Conservation (phyloP, 805 yeast species). For the Jamesozyma spencerorum region DNA sequence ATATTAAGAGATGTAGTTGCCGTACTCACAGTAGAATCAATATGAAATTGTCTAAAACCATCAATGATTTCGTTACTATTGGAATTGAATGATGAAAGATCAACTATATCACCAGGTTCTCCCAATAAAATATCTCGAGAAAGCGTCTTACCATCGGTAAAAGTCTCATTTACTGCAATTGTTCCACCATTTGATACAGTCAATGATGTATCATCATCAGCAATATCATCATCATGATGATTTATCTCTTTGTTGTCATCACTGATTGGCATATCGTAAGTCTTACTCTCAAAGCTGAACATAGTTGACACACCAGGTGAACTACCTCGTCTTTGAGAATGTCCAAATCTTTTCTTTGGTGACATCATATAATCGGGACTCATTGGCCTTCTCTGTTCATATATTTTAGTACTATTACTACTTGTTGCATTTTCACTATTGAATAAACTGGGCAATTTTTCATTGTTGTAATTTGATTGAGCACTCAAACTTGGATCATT, state of each 20-base stretch:
- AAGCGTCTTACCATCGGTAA: not conserved
- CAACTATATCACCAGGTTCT: slow-evolving; percentile 29
- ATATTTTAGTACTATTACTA: not conserved
- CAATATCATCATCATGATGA: not conserved
- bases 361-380: slow-evolving; percentile 10
- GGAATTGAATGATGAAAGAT: slow-evolving; percentile 11
- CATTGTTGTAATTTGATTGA: not conserved
- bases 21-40: not conserved
- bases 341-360: slow-evolving; percentile 10
- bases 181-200: no score
- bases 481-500: slow-evolving; percentile 7
- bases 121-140: slow-evolving; percentile 23
- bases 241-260: not conserved
- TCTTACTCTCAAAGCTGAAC: slow-evolving; percentile 32
- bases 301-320: slow-evolving; percentile 7
- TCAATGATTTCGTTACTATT: slow-evolving; percentile 1
- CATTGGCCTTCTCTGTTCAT: slow-evolving; percentile 12
- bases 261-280: slow-evolving; percentile 30
- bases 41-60: slow-evolving; percentile 2
- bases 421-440: not conserved
- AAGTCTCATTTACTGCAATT: not conserved
- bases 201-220: not conserved
- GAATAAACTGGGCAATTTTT: no score
- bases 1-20: not conserved
- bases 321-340: slow-evolving; percentile 4